Percentiles rank a stretch among this genome's conserved stretches.
Evolutionary conservation across 1,284 basidiomycete species (phyloP).

Genomic region (Peniophora sp.): DNA sequence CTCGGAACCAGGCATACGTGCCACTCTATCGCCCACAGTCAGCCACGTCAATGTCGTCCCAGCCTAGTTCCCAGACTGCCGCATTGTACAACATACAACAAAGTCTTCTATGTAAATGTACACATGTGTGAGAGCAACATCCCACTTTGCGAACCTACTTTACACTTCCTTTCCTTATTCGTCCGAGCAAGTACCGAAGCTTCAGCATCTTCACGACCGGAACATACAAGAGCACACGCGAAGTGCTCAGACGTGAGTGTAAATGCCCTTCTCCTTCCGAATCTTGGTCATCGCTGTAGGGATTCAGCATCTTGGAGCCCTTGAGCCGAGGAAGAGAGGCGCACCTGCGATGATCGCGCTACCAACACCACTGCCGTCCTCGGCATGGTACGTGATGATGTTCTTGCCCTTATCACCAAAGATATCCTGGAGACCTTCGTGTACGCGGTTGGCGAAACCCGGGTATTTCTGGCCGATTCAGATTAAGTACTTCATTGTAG

Average conservation of each 20-base stretch:
- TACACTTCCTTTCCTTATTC: too few relatives aligned
- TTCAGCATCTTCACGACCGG: too few relatives aligned
- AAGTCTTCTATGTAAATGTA: too few relatives aligned
- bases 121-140: too few relatives aligned
- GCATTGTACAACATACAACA: too few relatives aligned
- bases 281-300: slow-evolving; percentile 54
- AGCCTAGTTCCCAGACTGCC: too few relatives aligned
- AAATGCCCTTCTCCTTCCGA: slow-evolving; percentile 41
- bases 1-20: too few relatives aligned
- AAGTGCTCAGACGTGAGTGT: slow-evolving; percentile 23
- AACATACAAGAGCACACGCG: not conserved
- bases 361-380: slow-evolving; percentile 95
- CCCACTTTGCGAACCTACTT: too few relatives aligned
- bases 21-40: too few relatives aligned
- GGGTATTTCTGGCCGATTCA: slow-evolving; percentile 78
- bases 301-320: not conserved
- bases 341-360: slow-evolving; percentile 89
- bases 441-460: slow-evolving; percentile 82
- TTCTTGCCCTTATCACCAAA: slow-evolving; percentile 91
- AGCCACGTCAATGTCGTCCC: too few relatives aligned
- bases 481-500: not conserved
- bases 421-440: slow-evolving; percentile 84
- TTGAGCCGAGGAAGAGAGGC: slow-evolving; percentile 17
- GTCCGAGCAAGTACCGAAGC: too few relatives aligned
- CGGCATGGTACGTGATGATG: slow-evolving; percentile 85